Evolutionary conservation across 495 filamentous ascomycete genomes (phyloP).

Genomic region (Aspergillus hancockii): DNA sequence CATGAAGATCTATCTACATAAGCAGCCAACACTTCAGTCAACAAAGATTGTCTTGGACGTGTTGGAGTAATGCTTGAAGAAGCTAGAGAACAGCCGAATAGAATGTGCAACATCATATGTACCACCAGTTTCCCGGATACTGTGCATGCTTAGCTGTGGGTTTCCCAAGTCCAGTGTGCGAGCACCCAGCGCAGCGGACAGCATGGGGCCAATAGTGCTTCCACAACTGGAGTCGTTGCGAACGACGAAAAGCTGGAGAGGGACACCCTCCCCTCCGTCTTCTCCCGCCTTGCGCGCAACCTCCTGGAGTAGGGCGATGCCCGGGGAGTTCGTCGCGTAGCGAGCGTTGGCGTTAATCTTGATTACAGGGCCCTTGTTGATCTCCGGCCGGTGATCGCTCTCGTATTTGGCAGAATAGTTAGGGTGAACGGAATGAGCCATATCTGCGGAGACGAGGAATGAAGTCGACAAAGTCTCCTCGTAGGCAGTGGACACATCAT

Average conservation of each 20-base stretch:
- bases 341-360: constrained; percentile 98
- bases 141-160: constrained; percentile 96
- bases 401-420: constrained; percentile 95
- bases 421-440: constrained; percentile 93
- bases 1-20: not conserved
- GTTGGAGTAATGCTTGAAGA: constrained; percentile 79
- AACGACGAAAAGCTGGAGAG: constrained; percentile 93
- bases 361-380: constrained; percentile 95
- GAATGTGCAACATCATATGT: constrained; percentile 86
- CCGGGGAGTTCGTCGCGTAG: constrained; percentile 94
- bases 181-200: constrained; percentile 79
- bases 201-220: constrained; percentile 95
- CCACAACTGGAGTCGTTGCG: constrained; percentile 93
- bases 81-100: constrained; percentile 82
- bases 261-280: constrained; percentile 59
- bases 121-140: constrained; percentile 89
- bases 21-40: constrained; percentile 47
- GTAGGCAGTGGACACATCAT: constrained; percentile 72
- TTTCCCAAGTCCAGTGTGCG: constrained; percentile 93
- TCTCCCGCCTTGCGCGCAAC: constrained; percentile 64
- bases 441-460: constrained; percentile 94
- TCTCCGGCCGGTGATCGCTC: constrained; percentile 81
- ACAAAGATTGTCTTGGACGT: constrained; percentile 80
- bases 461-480: constrained; percentile 92
- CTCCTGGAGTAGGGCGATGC: constrained; percentile 90